Evolutionary conservation across 1,139 yeast genomes (phyloP).

Genomic region (Hansenula anomala): DNA sequence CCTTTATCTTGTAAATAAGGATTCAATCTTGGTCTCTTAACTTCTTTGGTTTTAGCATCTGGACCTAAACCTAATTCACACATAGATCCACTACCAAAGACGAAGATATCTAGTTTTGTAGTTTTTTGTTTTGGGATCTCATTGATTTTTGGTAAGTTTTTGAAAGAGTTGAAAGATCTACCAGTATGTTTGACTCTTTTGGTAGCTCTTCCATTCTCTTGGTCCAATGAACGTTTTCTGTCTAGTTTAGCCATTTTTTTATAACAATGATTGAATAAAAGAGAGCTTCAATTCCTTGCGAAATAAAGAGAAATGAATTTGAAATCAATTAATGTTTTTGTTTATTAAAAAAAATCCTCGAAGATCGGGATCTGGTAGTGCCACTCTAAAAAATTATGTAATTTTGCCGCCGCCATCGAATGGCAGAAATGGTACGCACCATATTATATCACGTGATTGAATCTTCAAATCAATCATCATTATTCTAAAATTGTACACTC

Average conservation of each 20-base stretch:
- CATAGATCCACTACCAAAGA: slow-evolving; percentile 97
- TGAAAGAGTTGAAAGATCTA: slow-evolving; percentile 23
- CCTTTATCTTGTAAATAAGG: slow-evolving; percentile 66
- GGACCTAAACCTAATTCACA: slow-evolving; percentile 97
- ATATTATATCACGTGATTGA: too few species aligned
- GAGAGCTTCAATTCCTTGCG: neutral
- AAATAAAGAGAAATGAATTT: too few species aligned
- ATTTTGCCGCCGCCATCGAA: too few species aligned
- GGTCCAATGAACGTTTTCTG: slow-evolving; percentile 20
- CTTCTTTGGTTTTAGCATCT: slow-evolving; percentile 79
- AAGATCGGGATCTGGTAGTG: too few species aligned
- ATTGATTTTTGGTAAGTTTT: slow-evolving; percentile 21
- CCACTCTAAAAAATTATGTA: too few species aligned
- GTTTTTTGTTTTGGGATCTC: slow-evolving; percentile 17
- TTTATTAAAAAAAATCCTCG: too few species aligned
- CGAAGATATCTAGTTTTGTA: slow-evolving; percentile 61
- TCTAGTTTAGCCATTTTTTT: slow-evolving; percentile 18
- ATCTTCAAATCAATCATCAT: too few species aligned
- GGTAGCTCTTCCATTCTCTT: slow-evolving; percentile 8
- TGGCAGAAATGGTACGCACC: too few species aligned
- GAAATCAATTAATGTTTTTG: too few species aligned
- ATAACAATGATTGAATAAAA: neutral
- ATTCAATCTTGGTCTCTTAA: slow-evolving; percentile 89
- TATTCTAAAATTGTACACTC: too few species aligned
- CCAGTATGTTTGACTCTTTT: slow-evolving; percentile 23